Percentiles rank a stretch among this genome's conserved stretches.
These are phyloP conservation scores for Ascosphaera apis DNA, from an alignment of 2,329 filamentous ascomycete genomes.

Conservation along the genomic window DNA sequence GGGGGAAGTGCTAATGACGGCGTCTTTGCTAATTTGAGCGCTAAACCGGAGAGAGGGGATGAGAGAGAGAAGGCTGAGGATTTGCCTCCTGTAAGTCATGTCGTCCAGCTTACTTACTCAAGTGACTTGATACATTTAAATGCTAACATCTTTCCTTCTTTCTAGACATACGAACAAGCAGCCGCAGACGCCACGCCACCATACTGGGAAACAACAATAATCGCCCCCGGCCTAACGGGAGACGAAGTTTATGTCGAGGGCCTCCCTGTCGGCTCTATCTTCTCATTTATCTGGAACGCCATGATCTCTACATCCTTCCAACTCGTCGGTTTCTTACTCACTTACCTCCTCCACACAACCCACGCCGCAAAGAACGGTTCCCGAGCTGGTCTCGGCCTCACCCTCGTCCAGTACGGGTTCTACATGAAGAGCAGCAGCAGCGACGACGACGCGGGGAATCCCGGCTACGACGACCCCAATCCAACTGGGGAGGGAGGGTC, in stretches of 20 bases:
- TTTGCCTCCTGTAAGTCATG: conserved; percentile 57
- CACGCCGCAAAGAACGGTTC: conserved; percentile 97
- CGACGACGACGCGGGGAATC: conserved; percentile 13
- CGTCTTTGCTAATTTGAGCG: conserved; percentile 85
- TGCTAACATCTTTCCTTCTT: conserved; percentile 16
- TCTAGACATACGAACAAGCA: conserved; percentile 88
- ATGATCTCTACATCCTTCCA: conserved; percentile 98
- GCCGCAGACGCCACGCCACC: conserved; percentile 88
- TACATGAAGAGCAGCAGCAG: conserved; percentile 51
- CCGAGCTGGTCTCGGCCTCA: conserved; percentile 79
- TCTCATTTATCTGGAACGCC: conserved; percentile 54
- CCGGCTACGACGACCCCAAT: conserved; percentile 26
- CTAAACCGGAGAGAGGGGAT: conserved; percentile 48
- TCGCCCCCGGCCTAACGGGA: conserved; percentile 72
- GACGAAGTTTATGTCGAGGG: conserved; percentile 96
- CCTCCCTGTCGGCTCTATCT: conserved; percentile 70
- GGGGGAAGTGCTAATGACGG: conserved; percentile 60
- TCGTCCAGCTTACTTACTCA: not conserved
- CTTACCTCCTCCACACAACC: conserved; percentile 91
- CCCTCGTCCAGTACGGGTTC: conserved; percentile 89
- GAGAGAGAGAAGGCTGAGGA: conserved; percentile 60
- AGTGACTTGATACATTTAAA: conserved; percentile 1
- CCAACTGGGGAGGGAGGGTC: conserved; percentile 11
- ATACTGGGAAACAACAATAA: conserved; percentile 97
- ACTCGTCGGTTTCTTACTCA: conserved; percentile 88